Evolutionary conservation across 2,329 filamentous ascomycete genomes (phyloP).

Genomic region (Gremmenia infestans): DNA sequence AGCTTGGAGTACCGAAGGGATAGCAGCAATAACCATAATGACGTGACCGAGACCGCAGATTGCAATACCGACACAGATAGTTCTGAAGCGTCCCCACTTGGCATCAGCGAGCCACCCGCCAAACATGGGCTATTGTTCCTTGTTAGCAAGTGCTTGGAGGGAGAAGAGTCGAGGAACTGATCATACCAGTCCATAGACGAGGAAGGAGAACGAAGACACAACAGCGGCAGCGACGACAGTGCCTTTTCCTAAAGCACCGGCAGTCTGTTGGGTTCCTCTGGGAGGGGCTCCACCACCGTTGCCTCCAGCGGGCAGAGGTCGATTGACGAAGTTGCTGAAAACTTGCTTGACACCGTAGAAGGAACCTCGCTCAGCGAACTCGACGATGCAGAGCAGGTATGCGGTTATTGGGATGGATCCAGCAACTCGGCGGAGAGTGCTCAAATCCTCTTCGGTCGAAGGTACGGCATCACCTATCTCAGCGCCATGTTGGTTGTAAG

Average conservation of each 20-base stretch:
- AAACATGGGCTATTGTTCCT: constrained; percentile 33
- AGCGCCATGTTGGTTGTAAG: background rate
- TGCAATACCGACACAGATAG: constrained; percentile 44
- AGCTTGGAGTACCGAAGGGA: constrained; percentile 53
- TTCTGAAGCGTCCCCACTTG: constrained; percentile 60
- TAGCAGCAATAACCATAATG: constrained; percentile 56
- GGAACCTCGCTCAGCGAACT: constrained; percentile 71
- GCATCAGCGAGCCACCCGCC: constrained; percentile 57
- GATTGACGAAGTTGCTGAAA: constrained; percentile 59
- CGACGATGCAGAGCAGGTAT: constrained; percentile 67
- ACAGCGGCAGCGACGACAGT: constrained; percentile 48
- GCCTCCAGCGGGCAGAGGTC: constrained; percentile 47
- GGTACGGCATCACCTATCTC: constrained; percentile 31
- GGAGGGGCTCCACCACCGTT: constrained; percentile 37
- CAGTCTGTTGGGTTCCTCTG: constrained; percentile 28
- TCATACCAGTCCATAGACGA: constrained; percentile 40
- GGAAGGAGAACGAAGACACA: constrained; percentile 46
- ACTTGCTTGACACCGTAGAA: constrained; percentile 65
- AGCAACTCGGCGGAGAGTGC: constrained; percentile 57
- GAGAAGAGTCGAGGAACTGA: background rate
- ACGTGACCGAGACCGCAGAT: constrained; percentile 57
- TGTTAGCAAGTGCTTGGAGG: background rate
- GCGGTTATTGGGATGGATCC: constrained; percentile 60
- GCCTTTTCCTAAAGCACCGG: constrained; percentile 56
- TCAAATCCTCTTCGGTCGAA: constrained; percentile 54